Percentiles rank a stretch among this genome's conserved stretches.
Evolutionary conservation across 495 filamentous ascomycete genomes (phyloP).

Genomic region (Penicillium waksmanii): DNA sequence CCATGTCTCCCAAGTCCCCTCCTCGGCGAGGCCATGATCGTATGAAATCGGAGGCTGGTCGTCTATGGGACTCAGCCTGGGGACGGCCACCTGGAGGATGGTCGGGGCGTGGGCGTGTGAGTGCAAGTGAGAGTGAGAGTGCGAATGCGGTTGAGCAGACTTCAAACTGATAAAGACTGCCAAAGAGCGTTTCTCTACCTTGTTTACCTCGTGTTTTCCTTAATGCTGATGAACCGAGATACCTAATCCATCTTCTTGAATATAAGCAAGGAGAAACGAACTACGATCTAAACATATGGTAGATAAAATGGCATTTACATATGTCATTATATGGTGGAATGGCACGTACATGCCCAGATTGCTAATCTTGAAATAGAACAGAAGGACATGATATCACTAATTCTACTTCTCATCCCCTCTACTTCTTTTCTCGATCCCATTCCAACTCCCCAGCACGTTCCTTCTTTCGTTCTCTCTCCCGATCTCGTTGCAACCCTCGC

Average conservation of each 20-base stretch:
- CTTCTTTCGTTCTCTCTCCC: constrained; percentile 45
- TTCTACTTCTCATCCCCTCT: neutral
- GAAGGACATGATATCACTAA: neutral
- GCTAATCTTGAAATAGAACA: neutral
- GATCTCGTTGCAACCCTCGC: constrained; percentile 41
- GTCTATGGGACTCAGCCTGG: neutral
- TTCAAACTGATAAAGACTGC: too few relatives aligned
- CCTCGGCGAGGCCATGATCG: neutral
- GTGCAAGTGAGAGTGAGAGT: neutral
- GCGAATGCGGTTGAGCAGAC: too few relatives aligned
- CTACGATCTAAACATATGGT: too few relatives aligned
- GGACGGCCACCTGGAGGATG: neutral
- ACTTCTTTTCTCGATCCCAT: constrained; percentile 36
- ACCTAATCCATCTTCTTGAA: too few relatives aligned
- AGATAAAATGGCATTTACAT: too few relatives aligned
- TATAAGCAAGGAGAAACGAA: too few relatives aligned
- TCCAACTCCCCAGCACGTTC: constrained; percentile 41
- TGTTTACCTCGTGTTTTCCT: too few relatives aligned
- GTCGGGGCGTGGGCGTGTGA: neutral
- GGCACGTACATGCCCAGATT: neutral
- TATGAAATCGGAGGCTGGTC: too few relatives aligned
- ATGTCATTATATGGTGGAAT: too few relatives aligned
- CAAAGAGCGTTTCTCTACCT: too few relatives aligned
- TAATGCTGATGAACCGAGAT: too few relatives aligned
- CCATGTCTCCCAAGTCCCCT: neutral